Evolutionary conservation across 441 rosid genomes (phyloP).

Genomic region (Pelargonium fulgidum): DNA sequence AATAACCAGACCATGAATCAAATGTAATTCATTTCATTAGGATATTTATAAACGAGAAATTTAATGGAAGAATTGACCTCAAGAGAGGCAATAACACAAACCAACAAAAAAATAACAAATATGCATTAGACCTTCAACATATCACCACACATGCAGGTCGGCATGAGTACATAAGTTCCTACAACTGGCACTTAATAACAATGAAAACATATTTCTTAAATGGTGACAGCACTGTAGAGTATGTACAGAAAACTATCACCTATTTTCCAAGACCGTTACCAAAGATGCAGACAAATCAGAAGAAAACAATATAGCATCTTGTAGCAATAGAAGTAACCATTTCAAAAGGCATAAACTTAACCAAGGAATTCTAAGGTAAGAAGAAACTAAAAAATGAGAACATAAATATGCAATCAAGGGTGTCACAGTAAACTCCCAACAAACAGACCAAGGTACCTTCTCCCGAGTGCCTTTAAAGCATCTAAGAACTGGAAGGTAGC

Average conservation of each 20-base stretch:
- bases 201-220: background rate
- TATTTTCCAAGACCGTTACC: background rate
- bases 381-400: background rate
- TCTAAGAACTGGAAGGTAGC: conserved; percentile 71
- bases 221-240: background rate
- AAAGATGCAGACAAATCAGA: background rate
- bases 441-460: conserved; percentile 98
- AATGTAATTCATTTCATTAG: conserved; percentile 46
- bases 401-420: conserved; percentile 22
- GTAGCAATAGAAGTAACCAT: background rate
- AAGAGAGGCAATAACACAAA: background rate
- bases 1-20: conserved; percentile 54
- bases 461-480: conserved; percentile 85
- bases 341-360: background rate
- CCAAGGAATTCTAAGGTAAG: conserved; percentile 2
- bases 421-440: conserved; percentile 42
- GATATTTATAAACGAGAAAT: conserved; percentile 11
- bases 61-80: background rate
- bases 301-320: background rate
- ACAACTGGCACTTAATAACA: background rate
- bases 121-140: background rate
- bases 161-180: background rate
- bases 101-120: background rate
- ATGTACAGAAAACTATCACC: background rate
- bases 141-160: background rate